Conservation (phyloP, 345 rosid species). For the Bruguiera parviflora region DNA sequence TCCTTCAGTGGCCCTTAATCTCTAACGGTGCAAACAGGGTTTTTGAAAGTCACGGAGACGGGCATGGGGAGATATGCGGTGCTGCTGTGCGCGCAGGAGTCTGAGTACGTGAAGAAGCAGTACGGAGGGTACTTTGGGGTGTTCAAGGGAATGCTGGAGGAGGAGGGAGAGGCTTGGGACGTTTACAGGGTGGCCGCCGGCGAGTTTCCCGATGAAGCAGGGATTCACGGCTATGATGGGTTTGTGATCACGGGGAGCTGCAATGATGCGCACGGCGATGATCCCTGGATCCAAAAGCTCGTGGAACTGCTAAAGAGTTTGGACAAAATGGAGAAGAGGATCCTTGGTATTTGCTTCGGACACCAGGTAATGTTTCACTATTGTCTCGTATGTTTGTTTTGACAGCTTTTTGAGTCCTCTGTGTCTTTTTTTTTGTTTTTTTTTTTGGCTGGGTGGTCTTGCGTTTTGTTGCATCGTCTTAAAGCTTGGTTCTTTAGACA, state of each 20-base stretch:
- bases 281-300: conserved; percentile 56
- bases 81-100: conserved; percentile 61
- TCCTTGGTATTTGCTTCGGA: conserved; percentile 73
- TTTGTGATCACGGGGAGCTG: conserved; percentile 69
- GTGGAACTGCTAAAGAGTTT: conserved; percentile 37
- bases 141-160: conserved; percentile 46
- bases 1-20: no score
- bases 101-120: conserved; percentile 51
- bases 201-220: conserved; percentile 52
- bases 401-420: not conserved
- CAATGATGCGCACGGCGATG: conserved; percentile 61
- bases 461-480: no score
- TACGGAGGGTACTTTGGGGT: conserved; percentile 61
- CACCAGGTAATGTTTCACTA: conserved; percentile 46
- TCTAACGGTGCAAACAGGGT: not conserved
- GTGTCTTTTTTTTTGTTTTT: no score
- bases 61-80: conserved; percentile 49
- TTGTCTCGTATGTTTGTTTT: not conserved
- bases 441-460: not conserved
- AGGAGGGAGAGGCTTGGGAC: conserved; percentile 64
- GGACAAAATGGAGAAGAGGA: conserved; percentile 45
- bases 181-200: conserved; percentile 39
- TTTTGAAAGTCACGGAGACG: conserved; percentile 6
- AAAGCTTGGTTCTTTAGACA: no score
- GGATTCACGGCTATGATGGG: conserved; percentile 44